Evolutionary conservation across 768 basidiomycete genomes (phyloP), one percentile per base, ranked within the genome.

Genomic region (Mycena chlorophos): DNA sequence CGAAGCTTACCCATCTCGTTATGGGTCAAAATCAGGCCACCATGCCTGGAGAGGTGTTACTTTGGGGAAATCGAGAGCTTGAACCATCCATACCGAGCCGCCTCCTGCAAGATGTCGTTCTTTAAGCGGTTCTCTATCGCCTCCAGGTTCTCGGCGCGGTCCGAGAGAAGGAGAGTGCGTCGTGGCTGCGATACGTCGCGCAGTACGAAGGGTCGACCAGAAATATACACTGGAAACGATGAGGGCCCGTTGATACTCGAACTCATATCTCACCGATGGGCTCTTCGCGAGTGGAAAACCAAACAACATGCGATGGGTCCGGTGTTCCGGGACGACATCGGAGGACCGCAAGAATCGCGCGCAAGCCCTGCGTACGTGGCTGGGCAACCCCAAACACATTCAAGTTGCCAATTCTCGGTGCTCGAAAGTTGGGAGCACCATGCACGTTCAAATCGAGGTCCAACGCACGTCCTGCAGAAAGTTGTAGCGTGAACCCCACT

Each of bases 251-350:
- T 2, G n/a, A 5, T 14, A 27, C 38, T 43, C 46, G 22, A 56
- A 47, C 26, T 19, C 46, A 77, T 86, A 57, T 70, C n/a, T n/a
- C n/a, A 93, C 94, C 84, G 50, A 96, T 84, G 3, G 95, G 94
- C 67, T 98, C 97, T 71, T 99, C 97, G 62, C 97, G 81, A 13
- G 96, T 97, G 26, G 90, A 97, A 71, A 98, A 93, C 94, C 94
- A 99, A 26, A 96, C 87, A 3, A 91, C 91, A 63, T 85, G 88
- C 2, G 87, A 84, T 12, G 86, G 81, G 57, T 85, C 78, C 3
- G 72, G 64, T 28, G 78, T 80, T 51, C 79, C 82, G 8, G 90
- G 90, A 26, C 87, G 75, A 60, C 88, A 89, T 30, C 87, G 77
- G 5, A 99, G 81, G 12, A 94, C 79, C 20, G 92, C 92, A 3